Evolutionary conservation across 345 rosid genomes (phyloP).

Genomic region (Moricandia moricandioides): DNA sequence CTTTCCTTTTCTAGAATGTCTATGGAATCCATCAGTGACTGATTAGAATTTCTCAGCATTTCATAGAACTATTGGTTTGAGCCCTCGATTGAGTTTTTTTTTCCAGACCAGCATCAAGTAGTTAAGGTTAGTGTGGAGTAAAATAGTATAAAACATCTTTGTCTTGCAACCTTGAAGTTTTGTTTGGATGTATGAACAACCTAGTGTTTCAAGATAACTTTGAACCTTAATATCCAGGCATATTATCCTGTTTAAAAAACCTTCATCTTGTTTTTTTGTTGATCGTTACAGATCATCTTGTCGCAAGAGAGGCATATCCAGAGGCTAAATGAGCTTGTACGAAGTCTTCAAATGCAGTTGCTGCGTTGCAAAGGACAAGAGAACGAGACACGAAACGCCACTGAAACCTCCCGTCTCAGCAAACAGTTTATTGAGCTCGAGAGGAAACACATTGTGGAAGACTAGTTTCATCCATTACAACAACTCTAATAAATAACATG

Average conservation of each 20-base stretch:
- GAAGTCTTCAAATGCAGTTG: conserved; percentile 58
- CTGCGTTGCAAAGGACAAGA: conserved; percentile 49
- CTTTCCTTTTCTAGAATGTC: background rate
- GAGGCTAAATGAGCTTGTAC: conserved; percentile 68
- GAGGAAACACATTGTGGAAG: conserved; percentile 52
- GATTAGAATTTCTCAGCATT: background rate
- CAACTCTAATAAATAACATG: conserved; percentile 3
- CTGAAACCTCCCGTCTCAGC: conserved; percentile 31
- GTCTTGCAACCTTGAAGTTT: background rate
- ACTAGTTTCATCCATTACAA: conserved; percentile 37
- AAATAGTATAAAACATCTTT: background rate
- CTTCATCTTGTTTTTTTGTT: no score
- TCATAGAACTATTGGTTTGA: background rate
- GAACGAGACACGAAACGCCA: conserved; percentile 42
- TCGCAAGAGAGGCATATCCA: conserved; percentile 81
- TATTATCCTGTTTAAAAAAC: background rate
- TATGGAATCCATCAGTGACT: background rate
- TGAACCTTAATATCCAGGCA: background rate
- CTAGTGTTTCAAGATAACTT: background rate
- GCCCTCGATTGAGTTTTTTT: background rate
- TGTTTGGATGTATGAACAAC: background rate
- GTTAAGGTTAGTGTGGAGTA: background rate
- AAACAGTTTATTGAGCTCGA: conserved; percentile 60
- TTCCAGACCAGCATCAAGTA: background rate
- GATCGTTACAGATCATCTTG: conserved; percentile 63